These are phyloP conservation scores for Agrostemma githago DNA, from an alignment of 148 eudicot species.

Conservation along the genomic window DNA sequence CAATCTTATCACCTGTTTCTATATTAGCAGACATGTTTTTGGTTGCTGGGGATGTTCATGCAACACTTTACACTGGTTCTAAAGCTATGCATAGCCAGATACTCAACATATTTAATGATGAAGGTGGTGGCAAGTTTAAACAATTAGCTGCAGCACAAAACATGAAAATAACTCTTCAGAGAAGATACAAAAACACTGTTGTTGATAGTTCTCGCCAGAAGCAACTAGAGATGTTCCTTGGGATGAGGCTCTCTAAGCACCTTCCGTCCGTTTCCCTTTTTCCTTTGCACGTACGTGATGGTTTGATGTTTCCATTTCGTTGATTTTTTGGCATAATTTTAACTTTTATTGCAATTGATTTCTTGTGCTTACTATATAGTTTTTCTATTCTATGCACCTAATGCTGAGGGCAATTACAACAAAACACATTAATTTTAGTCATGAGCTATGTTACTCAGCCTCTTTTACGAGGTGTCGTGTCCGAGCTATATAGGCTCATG, in stretches of 20 bases:
- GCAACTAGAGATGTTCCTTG: conserved; percentile 92
- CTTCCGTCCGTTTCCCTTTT: conserved; percentile 68
- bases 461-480: no score
- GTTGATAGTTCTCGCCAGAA: conserved; percentile 97
- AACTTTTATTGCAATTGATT: conserved; percentile 1
- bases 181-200: conserved; percentile 88
- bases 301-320: neutral
- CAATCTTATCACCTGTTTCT: conserved; percentile 79
- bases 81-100: conserved; percentile 99
- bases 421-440: neutral
- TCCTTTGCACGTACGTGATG: conserved; percentile 66
- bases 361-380: neutral
- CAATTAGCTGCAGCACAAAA: conserved; percentile 98
- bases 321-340: conserved; percentile 4
- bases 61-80: conserved; percentile 94
- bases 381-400: neutral
- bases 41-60: conserved; percentile 92
- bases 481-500: neutral
- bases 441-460: neutral
- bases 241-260: conserved; percentile 87
- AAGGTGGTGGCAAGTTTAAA: conserved; percentile 84
- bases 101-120: conserved; percentile 84
- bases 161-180: conserved; percentile 82
- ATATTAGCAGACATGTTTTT: conserved; percentile 84
- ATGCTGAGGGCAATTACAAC: neutral